phyloP scores from a whole-genome alignment of 2,329 filamentous ascomycete species.

The Neonectria magnoliae region DNA sequence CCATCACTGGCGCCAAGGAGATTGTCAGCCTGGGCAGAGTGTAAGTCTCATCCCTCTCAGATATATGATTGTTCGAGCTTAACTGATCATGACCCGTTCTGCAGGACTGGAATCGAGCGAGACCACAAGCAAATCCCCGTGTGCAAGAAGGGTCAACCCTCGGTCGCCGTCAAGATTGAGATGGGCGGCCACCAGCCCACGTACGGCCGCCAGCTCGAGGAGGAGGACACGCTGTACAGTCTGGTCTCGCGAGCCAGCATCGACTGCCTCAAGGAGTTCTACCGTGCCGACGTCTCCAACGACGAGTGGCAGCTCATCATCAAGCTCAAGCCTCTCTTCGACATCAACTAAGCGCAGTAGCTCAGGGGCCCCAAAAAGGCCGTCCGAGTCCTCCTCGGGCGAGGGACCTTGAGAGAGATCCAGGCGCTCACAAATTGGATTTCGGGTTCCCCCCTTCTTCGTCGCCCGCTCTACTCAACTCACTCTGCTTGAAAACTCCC shows the following conservation, averaged over 20 bases:
- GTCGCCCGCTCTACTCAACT: neutral
- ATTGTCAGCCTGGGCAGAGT: slow-evolving; percentile 89
- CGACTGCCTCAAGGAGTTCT: slow-evolving; percentile 96
- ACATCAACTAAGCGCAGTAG: slow-evolving; percentile 70
- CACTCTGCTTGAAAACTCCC: neutral
- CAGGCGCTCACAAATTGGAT: neutral
- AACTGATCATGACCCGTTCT: slow-evolving; percentile 42
- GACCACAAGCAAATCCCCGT: slow-evolving; percentile 95
- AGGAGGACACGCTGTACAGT: slow-evolving; percentile 88
- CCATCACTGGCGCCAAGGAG: slow-evolving; percentile 83
- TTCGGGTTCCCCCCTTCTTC: neutral
- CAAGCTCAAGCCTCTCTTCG: slow-evolving; percentile 94
- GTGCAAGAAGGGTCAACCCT: slow-evolving; percentile 97
- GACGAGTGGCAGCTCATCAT: slow-evolving; percentile 96
- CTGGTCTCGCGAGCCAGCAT: slow-evolving; percentile 88
- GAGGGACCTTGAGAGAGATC: neutral
- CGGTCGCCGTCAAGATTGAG: slow-evolving; percentile 97
- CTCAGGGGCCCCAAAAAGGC: neutral
- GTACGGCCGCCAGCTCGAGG: slow-evolving; percentile 95
- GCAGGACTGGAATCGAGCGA: slow-evolving; percentile 92
- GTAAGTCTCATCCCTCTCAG: slow-evolving; percentile 67
- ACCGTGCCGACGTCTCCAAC: slow-evolving; percentile 84
- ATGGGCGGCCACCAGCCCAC: slow-evolving; percentile 89
- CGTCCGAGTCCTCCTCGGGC: neutral
- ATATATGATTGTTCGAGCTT: slow-evolving; percentile 19